Base-by-base conservation (phyloP, 2,329 filamentous ascomycete genomes). In the Dactylellina drechsleri region DNA sequence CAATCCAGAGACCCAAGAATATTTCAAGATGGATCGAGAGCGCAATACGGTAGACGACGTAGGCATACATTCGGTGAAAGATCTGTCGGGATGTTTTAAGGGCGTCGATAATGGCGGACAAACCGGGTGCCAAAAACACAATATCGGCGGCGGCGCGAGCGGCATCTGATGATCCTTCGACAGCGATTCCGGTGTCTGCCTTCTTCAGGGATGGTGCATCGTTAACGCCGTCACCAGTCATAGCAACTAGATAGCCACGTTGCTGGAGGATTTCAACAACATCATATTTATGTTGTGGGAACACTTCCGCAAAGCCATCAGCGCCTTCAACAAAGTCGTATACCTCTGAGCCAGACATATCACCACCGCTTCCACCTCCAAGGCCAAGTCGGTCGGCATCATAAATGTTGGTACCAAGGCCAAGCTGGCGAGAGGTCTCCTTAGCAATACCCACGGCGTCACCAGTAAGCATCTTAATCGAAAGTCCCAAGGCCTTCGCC, bases 211-310 rank as follows among this genome's bases (percentile, higher is more conserved):
- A 96, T 77, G 92, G 92, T 78, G 92, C 92, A 83, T 96, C 92
- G 84, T 96, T 96, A 84, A 96, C 92, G 87, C 92, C 92, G 79
- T 96, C 93, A 86, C 92, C 92, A 83, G 92, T 97, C 93, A 97
- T 96, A 82, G 92, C 93, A 84, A 96, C 92, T 47, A 96, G 88
- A 84, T 96, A 93, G 78, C 92, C 92, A 88, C 92, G 91, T 85
- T 94, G 91, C 85, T 96, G 92, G 59, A 96, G 88, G 81, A 96
- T 96, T 84, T 96, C 92, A 79, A 96, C 92, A 82, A 95, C 92
- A 78, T 92, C 92, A 85, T 93, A 96, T 86, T 96, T 96, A 87
- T 96, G 92, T 84, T 96, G 91, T 79, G 92, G 92, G 86, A 95
- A 96, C 71, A 96, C 92, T 82, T 96, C 92, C 78, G 93, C 92